Base-by-base conservation (phyloP, 1,284 basidiomycete genomes). In the Heliocybe sulcata region DNA sequence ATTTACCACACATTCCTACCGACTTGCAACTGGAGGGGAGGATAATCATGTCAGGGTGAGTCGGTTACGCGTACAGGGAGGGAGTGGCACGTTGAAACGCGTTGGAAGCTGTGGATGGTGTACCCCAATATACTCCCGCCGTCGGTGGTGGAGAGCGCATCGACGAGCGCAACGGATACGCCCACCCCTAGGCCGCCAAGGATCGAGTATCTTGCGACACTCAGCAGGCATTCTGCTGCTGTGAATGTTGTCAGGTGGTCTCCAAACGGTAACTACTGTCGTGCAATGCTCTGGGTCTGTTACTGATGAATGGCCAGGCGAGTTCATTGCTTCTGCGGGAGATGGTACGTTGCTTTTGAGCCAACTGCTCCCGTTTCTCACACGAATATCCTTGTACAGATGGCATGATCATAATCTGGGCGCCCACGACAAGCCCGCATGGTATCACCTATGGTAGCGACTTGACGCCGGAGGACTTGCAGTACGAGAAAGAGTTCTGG, bases 171-270 rank as follows among this genome's bases (percentile, higher is more conserved):
- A 35, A 68, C 71, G 22, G 69, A 77, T 23, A 68, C 66, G 20
- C 71, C 73, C 57, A 70, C 74, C 22, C 72, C 82, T 33, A 82
- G 90, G 55, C 85, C 89, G 1, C 92, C 96, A n/a, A 83, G 94
- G 55, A 90, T 96, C 52, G 97, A 99, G 68, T 99, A 98, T 67
- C 85, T 98, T 25, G 89, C 97, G 1, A 99, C 96, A 0, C 81
- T 99, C 53, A 87, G 81, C 62, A 85, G 94, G 65, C 96, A 99
- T 71, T 94, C 92, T 11, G 93, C 92, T 22, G 86, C 94, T 3
- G 96, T 99, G 58, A 99, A 99, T 62, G 96, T 97, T 14, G 96
- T 97, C 23, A 80, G 96, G 49, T 99, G 94, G 74, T 95, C 92
- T 64, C 96, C 96, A 8, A 94, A 90, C 64, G 95, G 96, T 87